These are phyloP conservation scores for Coemansia biformis DNA, from an alignment of 192 early-diverging fungal genomes.

Conservation along the genomic window DNA sequence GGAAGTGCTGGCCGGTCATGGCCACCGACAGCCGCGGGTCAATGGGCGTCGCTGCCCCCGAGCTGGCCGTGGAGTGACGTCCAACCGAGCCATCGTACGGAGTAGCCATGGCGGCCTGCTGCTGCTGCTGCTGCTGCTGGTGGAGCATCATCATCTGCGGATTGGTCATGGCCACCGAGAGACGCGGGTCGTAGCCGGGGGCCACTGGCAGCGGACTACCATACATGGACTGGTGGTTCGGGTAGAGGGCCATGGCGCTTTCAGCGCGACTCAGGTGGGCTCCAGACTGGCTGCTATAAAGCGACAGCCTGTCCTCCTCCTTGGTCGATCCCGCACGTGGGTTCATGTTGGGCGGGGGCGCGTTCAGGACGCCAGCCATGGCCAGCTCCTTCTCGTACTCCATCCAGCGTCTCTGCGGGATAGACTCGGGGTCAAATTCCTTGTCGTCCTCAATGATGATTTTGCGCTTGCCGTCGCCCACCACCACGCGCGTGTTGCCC, in stretches of 20 bases:
- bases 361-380: slow-evolving; percentile 33
- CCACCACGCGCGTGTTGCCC: slow-evolving; percentile 90
- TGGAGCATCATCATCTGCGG: slow-evolving; percentile 28
- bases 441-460: slow-evolving; percentile 65
- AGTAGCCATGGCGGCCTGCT: slow-evolving; percentile 9
- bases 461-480: slow-evolving; percentile 64
- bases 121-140: slow-evolving; percentile 40
- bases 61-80: slow-evolving; percentile 9
- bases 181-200: slow-evolving; percentile 22
- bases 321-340: slow-evolving; percentile 22
- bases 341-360: slow-evolving; percentile 42
- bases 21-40: slow-evolving; percentile 35
- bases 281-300: slow-evolving; percentile 33
- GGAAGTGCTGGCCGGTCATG: slow-evolving; percentile 15
- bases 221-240: slow-evolving; percentile 28
- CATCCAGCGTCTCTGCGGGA: slow-evolving; percentile 83
- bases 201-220: slow-evolving; percentile 7
- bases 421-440: slow-evolving; percentile 79
- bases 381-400: slow-evolving; percentile 81
- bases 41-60: slow-evolving; percentile 1
- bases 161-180: slow-evolving; percentile 43
- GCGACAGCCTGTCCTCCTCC: slow-evolving; percentile 26
- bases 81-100: slow-evolving; percentile 11
- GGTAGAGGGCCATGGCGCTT: slow-evolving; percentile 30
- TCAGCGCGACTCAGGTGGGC: slow-evolving; percentile 31